Evolutionary conservation across 139 green algal genomes (phyloP).

Genomic region (Tetradesmus obliquus): DNA sequence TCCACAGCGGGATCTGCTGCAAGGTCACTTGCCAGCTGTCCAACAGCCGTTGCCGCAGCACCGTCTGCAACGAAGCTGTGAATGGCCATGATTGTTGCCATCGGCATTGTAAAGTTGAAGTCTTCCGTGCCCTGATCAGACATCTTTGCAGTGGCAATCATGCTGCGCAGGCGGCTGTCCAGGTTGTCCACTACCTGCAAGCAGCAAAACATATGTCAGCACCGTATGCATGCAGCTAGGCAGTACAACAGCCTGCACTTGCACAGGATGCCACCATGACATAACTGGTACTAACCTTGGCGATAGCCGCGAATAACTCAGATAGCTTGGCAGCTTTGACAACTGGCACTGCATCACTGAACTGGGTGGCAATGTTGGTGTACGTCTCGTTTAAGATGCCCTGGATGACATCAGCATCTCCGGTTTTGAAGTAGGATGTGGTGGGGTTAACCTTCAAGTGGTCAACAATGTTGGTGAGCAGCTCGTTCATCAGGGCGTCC

Average conservation of each 20-base stretch:
- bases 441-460: neutral
- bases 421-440: neutral
- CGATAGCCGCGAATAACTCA: neutral
- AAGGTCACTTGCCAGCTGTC: neutral
- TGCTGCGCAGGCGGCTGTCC: neutral
- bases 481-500: neutral
- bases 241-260: neutral
- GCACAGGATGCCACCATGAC: too few species aligned
- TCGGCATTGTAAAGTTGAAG: neutral
- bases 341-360: neutral
- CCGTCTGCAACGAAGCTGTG: neutral
- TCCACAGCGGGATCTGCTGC: neutral
- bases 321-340: neutral
- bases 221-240: neutral
- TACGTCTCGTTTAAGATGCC: neutral
- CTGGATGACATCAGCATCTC: neutral
- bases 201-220: neutral
- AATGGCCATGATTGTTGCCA: neutral
- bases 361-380: neutral
- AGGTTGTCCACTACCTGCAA: neutral
- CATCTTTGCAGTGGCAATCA: neutral
- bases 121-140: neutral
- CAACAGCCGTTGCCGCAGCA: neutral
- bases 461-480: neutral
- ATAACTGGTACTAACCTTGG: neutral